These are phyloP conservation scores for Ensete ventricosum DNA, from an alignment of 176 grass and related monocot genomes.

Conservation along the genomic window DNA sequence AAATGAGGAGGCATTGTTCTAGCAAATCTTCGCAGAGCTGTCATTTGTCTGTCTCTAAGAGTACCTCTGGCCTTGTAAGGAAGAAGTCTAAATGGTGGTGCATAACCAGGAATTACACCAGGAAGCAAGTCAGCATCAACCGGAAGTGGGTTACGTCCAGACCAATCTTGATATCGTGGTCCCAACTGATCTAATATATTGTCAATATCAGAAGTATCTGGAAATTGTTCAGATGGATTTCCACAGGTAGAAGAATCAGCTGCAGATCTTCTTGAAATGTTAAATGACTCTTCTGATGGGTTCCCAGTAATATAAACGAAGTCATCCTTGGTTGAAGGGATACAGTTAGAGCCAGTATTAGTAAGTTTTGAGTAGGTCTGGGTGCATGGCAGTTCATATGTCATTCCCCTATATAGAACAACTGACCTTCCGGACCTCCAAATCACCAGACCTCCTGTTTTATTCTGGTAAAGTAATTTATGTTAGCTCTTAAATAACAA, in stretches of 20 bases:
- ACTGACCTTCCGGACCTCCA: constrained; percentile 87
- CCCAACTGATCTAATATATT: constrained; percentile 78
- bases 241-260: constrained; percentile 5
- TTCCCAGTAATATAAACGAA: not conserved
- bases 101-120: constrained; percentile 54
- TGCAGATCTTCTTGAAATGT: constrained; percentile 15
- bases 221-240: constrained; percentile 20
- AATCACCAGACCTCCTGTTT: constrained; percentile 87
- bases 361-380: constrained; percentile 53
- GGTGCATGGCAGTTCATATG: constrained; percentile 64
- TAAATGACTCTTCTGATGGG: not conserved
- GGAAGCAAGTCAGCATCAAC: constrained; percentile 96
- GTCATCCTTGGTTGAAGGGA: not conserved
- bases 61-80: constrained; percentile 51
- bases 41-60: constrained; percentile 70
- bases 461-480: constrained; percentile 31
- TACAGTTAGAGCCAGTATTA: constrained; percentile 6
- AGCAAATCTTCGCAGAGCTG: constrained; percentile 55
- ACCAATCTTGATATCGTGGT: constrained; percentile 80
- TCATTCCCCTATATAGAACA: constrained; percentile 82
- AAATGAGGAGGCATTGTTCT: constrained; percentile 92
- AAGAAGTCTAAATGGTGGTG: constrained; percentile 66
- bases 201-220: constrained; percentile 44
- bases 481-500: not conserved
- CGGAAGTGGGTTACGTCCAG: constrained; percentile 58